Base-by-base conservation (phyloP, 768 basidiomycete species). In the Postia placenta region DNA sequence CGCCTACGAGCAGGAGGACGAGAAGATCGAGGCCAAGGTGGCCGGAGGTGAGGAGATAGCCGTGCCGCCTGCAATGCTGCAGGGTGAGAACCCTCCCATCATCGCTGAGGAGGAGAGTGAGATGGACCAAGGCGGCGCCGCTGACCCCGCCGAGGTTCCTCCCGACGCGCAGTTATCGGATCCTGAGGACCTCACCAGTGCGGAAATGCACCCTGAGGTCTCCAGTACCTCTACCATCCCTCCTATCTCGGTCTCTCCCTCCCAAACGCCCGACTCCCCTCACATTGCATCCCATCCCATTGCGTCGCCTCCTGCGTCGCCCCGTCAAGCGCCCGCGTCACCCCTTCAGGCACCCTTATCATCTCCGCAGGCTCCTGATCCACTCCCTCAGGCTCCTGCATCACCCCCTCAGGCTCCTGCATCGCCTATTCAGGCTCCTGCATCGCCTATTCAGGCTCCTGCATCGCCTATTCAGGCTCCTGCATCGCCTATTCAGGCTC, bases 101-200 rank as follows among this genome's bases (percentile, higher is more conserved):
- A 30, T 52, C n/a, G 24, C 47, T 20, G 59, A 63, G 19, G 48
- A 50, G 17, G 54, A 50, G 2, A 59, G 57, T 17, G 59, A 44
- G 38, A 45, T 52, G 30, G 61, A 63, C 37, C 56, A 60, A 40
- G 51, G 48, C 12, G 59, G 61, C 11, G 56, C 51, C 20, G 59
- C 61, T 19, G 61, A 60, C 27, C 56, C 56, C 26, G 57, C 57
- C 4, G 61, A 63, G 47, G 49, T 52, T n/a, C 60, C 62, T 5
- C 46, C 58, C 6, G 51, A 51, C 19, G 56, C 58, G 2, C 56
- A 55, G 39, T 54, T 49, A 24, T 42, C 53, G 14, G 52, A 49
- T 36, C 45, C 50, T 5, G 49, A 54, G 23, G 25, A 49, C n/a
- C 45, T 48, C 6, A 24, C 51, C 17, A 26, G 30, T 12, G 26